Conservation (phyloP, 305 asterid species). For the Fraxinus baroniana region DNA sequence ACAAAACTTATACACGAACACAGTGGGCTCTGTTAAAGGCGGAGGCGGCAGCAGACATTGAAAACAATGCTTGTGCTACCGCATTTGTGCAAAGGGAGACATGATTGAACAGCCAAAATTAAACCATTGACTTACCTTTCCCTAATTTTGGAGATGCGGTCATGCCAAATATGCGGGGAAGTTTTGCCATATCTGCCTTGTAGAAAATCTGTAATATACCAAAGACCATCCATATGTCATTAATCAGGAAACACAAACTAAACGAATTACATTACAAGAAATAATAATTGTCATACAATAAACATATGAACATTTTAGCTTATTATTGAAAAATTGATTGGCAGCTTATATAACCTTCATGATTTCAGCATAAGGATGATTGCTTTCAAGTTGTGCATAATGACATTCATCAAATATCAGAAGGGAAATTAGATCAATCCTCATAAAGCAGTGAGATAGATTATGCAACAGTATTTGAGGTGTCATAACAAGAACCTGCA, state of each 20-base stretch:
- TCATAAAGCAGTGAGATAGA: conserved; percentile 83
- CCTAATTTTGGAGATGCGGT: conserved; percentile 96
- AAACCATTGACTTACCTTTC: conserved; percentile 62
- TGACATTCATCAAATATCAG: conserved; percentile 98
- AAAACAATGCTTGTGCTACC: not conserved
- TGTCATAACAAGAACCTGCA: conserved; percentile 97
- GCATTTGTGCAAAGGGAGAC: conserved; percentile 6
- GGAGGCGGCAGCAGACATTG: not conserved
- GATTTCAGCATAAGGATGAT: conserved; percentile 95
- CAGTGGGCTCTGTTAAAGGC: not conserved
- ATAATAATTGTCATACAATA: not conserved
- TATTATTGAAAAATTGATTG: not conserved
- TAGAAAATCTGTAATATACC: conserved; percentile 64
- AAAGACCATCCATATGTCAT: conserved; percentile 29
- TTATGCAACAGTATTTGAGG: conserved; percentile 77
- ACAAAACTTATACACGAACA: not conserved
- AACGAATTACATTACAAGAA: not conserved
- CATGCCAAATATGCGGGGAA: conserved; percentile 98
- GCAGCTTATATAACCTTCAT: conserved; percentile 69
- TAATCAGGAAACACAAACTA: conserved; percentile 26
- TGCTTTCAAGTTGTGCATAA: conserved; percentile 87
- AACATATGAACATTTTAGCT: conserved; percentile 13
- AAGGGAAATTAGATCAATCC: conserved; percentile 81
- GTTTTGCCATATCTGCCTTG: conserved; percentile 47
- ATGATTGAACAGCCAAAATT: conserved; percentile 10